Conservation (phyloP, 495 filamentous ascomycete genomes). For the Friedmanniomyces simplex region DNA sequence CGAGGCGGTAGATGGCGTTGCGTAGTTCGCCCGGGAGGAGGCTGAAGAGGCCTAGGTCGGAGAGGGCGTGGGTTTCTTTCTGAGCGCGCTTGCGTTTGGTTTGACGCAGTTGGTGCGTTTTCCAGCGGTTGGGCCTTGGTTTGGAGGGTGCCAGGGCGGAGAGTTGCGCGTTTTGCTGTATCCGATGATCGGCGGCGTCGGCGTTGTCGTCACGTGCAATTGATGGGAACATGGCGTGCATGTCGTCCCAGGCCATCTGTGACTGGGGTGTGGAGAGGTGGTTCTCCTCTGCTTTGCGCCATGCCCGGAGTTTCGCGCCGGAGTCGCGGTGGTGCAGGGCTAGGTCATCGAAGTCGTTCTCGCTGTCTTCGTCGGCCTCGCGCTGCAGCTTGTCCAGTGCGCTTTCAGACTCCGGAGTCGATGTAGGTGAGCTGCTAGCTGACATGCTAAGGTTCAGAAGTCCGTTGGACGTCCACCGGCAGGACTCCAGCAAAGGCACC, state of each 20-base stretch:
- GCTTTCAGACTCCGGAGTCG: not conserved
- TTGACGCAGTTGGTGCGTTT: constrained; percentile 2
- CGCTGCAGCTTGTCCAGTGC: not conserved
- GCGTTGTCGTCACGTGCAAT: not conserved
- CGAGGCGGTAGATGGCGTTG: constrained; percentile 12
- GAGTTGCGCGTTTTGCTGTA: not conserved
- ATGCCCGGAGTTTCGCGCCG: not conserved
- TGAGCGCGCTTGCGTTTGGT: not conserved
- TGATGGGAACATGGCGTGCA: not conserved
- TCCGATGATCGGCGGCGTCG: too few relatives aligned
- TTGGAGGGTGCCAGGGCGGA: not conserved
- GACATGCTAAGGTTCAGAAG: not conserved
- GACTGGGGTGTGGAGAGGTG: not conserved
- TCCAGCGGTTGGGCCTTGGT: constrained; percentile 1
- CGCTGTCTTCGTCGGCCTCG: not conserved
- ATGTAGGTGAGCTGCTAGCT: not conserved
- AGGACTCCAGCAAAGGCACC: too few relatives aligned
- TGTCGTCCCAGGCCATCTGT: not conserved
- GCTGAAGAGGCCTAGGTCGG: constrained; percentile 10
- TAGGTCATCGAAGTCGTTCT: not conserved
- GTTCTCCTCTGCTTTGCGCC: not conserved
- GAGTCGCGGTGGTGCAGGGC: not conserved
- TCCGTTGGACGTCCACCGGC: too few relatives aligned
- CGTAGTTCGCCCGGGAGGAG: constrained; percentile 6
- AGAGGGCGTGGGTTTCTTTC: not conserved